A percentile compares a stretch with the other conserved stretches of the same genome.
Evolutionary conservation across 257 asterid genomes (phyloP).

Genomic region (Gynochthodes officinalis): DNA sequence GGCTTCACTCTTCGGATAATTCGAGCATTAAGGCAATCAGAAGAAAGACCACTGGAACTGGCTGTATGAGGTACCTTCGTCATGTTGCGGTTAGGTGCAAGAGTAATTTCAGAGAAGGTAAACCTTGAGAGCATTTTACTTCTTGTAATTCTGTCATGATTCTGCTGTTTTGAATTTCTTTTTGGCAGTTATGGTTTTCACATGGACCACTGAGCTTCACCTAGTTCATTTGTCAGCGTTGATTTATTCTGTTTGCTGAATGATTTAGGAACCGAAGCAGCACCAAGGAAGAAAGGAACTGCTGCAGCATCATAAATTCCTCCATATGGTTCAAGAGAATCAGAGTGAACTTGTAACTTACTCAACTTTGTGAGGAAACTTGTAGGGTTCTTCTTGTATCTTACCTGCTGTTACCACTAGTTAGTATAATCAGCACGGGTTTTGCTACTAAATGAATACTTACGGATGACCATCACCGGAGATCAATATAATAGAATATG

Average conservation of each 20-base stretch:
- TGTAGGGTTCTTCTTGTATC: not conserved
- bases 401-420: not conserved
- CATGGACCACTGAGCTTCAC: not conserved
- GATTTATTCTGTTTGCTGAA: not conserved
- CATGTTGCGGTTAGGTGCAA: slow-evolving; percentile 35
- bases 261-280: slow-evolving; percentile 33
- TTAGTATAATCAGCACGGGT: not conserved
- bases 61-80: slow-evolving; percentile 39
- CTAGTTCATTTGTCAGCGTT: no score
- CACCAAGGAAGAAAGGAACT: slow-evolving; percentile 34
- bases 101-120: slow-evolving; percentile 40
- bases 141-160: no score
- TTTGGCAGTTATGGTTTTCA: no score
- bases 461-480: not conserved
- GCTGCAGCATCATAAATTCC: slow-evolving; percentile 23
- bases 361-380: not conserved
- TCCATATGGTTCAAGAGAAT: no score
- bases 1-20: slow-evolving; percentile 24
- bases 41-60: slow-evolving; percentile 44
- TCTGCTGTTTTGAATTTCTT: no score
- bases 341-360: no score
- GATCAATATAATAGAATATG: not conserved
- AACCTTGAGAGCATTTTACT: not conserved
- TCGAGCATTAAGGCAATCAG: slow-evolving; percentile 45
- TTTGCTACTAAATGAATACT: not conserved